These are phyloP conservation scores for Litchi chinensis DNA, from an alignment of 345 rosid genomes.

Conservation along the genomic window DNA sequence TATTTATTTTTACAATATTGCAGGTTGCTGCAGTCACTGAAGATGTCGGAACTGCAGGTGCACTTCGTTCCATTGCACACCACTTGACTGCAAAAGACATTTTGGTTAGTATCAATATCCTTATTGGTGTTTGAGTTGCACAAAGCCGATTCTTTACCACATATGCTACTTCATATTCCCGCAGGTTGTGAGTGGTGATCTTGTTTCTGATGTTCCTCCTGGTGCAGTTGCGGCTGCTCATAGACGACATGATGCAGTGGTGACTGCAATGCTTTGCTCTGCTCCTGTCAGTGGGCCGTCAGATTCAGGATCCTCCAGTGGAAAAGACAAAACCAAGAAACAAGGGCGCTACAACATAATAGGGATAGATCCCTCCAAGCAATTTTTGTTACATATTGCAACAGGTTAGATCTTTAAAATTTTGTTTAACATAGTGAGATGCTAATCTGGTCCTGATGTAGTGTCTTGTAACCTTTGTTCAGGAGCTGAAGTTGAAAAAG, in stretches of 20 bases:
- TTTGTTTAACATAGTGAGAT: neutral
- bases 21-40: slow-evolving; percentile 94
- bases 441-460: slow-evolving; percentile 12
- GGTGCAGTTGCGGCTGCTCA: slow-evolving; percentile 93
- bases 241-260: slow-evolving; percentile 85
- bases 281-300: slow-evolving; percentile 78
- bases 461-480: slow-evolving; percentile 26
- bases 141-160: slow-evolving; percentile 9
- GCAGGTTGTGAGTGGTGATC: slow-evolving; percentile 96
- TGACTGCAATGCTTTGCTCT: slow-evolving; percentile 89
- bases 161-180: slow-evolving; percentile 23
- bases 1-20: slow-evolving; percentile 16
- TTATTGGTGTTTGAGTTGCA: slow-evolving; percentile 22
- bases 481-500: slow-evolving; percentile 87
- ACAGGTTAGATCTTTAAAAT: slow-evolving; percentile 50
- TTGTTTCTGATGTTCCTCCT: slow-evolving; percentile 94
- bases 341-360: slow-evolving; percentile 70
- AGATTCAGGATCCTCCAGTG: slow-evolving; percentile 69
- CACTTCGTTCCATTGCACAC: slow-evolving; percentile 83
- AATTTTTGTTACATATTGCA: slow-evolving; percentile 77
- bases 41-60: slow-evolving; percentile 94
- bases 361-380: slow-evolving; percentile 78
- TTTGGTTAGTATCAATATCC: slow-evolving; percentile 56
- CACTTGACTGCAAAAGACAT: slow-evolving; percentile 90
- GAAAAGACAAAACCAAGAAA: slow-evolving; percentile 92